Percentiles rank a stretch among this genome's conserved stretches.
These are phyloP conservation scores for Quercus tomentella DNA, from an alignment of 331 rosid species.

Conservation along the genomic window DNA sequence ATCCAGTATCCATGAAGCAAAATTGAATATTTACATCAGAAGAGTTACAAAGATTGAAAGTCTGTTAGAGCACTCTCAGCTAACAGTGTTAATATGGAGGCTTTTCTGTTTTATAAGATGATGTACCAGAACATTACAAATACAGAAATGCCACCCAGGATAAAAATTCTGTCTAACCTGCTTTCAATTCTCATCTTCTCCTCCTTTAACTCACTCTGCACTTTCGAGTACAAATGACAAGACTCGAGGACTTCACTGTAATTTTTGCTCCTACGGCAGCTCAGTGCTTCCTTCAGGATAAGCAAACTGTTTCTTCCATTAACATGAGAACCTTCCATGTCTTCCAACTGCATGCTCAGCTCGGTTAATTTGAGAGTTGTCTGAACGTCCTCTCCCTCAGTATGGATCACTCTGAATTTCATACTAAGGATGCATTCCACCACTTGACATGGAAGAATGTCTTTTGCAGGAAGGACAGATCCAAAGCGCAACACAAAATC, in stretches of 20 bases:
- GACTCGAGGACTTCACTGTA: slow-evolving; percentile 69
- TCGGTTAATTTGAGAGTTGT: slow-evolving; percentile 68
- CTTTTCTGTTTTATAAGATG: slow-evolving; percentile 35
- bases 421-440: slow-evolving; percentile 80
- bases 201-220: slow-evolving; percentile 76
- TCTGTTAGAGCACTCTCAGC: slow-evolving; percentile 25
- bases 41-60: slow-evolving; percentile 11
- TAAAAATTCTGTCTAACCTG: slow-evolving; percentile 72
- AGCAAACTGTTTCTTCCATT: slow-evolving; percentile 81
- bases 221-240: slow-evolving; percentile 65
- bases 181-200: slow-evolving; percentile 81
- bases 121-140: slow-evolving; percentile 63
- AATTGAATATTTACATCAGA: slow-evolving; percentile 15
- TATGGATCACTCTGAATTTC: slow-evolving; percentile 65
- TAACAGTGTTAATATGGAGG: slow-evolving; percentile 11
- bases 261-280: slow-evolving; percentile 70
- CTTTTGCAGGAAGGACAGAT: slow-evolving; percentile 72
- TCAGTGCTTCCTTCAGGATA: slow-evolving; percentile 72
- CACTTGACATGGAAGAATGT: slow-evolving; percentile 73
- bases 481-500: slow-evolving; percentile 81
- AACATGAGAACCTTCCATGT: slow-evolving; percentile 78
- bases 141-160: slow-evolving; percentile 63
- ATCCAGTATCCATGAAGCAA: slow-evolving; percentile 14
- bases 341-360: slow-evolving; percentile 87
- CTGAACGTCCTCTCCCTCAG: slow-evolving; percentile 51